A percentile compares a stretch with the other conserved stretches of the same genome.
phyloP scores from a whole-genome alignment of 805 yeast species.

The Ascoidea asiatica region DNA sequence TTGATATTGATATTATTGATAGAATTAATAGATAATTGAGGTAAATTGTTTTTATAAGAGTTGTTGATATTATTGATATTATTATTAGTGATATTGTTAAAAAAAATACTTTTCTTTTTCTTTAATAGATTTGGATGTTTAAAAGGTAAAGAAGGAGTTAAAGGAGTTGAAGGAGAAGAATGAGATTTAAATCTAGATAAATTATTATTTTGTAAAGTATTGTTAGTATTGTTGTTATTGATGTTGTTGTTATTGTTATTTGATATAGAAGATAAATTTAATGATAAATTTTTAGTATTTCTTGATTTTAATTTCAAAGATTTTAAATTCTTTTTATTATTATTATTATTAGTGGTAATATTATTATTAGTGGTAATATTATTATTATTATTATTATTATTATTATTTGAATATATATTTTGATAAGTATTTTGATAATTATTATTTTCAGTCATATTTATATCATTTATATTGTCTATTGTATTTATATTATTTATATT shows the following conservation, averaged over 20 bases:
- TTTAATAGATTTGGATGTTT: not conserved
- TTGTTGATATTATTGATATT: not conserved
- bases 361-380: not conserved
- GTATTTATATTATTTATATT: too few relatives aligned
- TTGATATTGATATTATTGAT: constrained; percentile 1
- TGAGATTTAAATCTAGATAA: not conserved
- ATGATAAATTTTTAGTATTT: constrained; percentile 8
- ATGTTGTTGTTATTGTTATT: constrained; percentile 1
- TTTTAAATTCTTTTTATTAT: too few relatives aligned
- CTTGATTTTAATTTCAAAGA: not conserved
- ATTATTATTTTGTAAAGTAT: not conserved
- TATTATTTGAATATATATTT: too few relatives aligned
- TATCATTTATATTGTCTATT: too few relatives aligned
- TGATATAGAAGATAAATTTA: constrained; percentile 9
- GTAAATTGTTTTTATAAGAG: not conserved
- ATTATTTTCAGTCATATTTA: too few relatives aligned
- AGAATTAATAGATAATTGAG: too few relatives aligned
- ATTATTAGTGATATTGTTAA: not conserved
- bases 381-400: too few relatives aligned
- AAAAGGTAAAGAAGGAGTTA: not conserved
- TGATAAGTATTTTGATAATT: too few relatives aligned
- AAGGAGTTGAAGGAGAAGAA: not conserved
- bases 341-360: not conserved
- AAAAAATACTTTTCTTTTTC: not conserved
- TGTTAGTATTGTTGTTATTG: not conserved